Evolutionary conservation across 169 alveolate genomes (phyloP).

Genomic region (Plasmodium billcollinsi): DNA sequence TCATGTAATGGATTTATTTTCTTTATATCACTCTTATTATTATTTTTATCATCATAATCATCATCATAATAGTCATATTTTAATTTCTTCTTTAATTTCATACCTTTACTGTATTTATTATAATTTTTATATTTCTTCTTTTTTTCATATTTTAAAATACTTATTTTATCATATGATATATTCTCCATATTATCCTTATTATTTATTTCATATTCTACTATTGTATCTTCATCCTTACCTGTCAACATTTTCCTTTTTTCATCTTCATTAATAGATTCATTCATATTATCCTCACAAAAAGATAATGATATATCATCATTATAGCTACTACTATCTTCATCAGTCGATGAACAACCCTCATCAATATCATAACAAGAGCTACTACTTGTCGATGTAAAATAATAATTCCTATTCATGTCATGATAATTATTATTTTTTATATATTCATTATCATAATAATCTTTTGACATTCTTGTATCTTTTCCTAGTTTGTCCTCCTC

Average conservation of each 20-base stretch:
- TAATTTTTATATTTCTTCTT: not conserved
- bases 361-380: not conserved
- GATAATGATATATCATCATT: not conserved
- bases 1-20: slow-evolving; percentile 58
- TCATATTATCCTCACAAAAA: not conserved
- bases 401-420: slow-evolving; percentile 13
- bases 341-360: too few relatives aligned
- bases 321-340: too few relatives aligned
- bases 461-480: not conserved
- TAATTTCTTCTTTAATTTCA: slow-evolving; percentile 16
- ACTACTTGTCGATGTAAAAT: slow-evolving; percentile 46
- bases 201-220: not conserved
- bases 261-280: not conserved
- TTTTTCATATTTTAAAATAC: not conserved
- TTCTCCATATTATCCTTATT: not conserved
- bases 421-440: not conserved
- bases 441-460: not conserved
- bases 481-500: not conserved
- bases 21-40: slow-evolving; percentile 16
- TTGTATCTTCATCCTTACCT: not conserved
- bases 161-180: not conserved
- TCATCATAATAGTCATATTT: slow-evolving; percentile 7
- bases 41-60: not conserved
- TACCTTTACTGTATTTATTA: not conserved
- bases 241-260: not conserved